Percentiles rank a stretch among this genome's conserved stretches.
These are phyloP conservation scores for Nemania bipapillata DNA, from an alignment of 2,329 filamentous ascomycete species.

Conservation along the genomic window DNA sequence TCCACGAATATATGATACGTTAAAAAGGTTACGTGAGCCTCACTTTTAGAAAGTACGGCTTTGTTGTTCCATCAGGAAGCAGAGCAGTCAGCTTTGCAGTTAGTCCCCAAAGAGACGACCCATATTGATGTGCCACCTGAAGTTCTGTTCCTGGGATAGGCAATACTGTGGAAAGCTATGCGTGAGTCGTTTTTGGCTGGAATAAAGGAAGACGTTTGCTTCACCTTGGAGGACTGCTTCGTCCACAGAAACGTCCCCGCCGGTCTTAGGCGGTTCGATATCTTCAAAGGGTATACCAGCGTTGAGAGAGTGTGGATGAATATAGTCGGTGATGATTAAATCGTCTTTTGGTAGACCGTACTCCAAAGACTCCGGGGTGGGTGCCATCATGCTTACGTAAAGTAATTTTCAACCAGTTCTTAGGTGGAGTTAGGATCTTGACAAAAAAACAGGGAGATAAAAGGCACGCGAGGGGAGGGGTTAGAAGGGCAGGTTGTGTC, in stretches of 20 bases:
- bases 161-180: not conserved
- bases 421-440: too few relatives aligned
- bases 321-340: not conserved
- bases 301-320: not conserved
- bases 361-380: not conserved
- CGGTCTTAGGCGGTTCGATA: not conserved
- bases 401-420: too few relatives aligned
- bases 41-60: not conserved
- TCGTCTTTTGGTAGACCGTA: not conserved
- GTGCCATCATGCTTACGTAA: not conserved
- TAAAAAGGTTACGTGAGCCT: not conserved
- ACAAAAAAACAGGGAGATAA: too few relatives aligned
- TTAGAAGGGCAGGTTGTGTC: too few relatives aligned
- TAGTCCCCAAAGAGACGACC: not conserved
- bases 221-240: not conserved
- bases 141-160: not conserved
- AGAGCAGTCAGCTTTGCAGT: not conserved
- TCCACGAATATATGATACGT: not conserved
- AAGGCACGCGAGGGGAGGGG: too few relatives aligned
- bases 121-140: not conserved
- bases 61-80: not conserved
- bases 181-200: not conserved
- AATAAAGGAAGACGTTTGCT: not conserved
- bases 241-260: not conserved
- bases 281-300: not conserved